Base-by-base conservation (phyloP, 176 grass and related monocot genomes). In the Triticum monococcum region DNA sequence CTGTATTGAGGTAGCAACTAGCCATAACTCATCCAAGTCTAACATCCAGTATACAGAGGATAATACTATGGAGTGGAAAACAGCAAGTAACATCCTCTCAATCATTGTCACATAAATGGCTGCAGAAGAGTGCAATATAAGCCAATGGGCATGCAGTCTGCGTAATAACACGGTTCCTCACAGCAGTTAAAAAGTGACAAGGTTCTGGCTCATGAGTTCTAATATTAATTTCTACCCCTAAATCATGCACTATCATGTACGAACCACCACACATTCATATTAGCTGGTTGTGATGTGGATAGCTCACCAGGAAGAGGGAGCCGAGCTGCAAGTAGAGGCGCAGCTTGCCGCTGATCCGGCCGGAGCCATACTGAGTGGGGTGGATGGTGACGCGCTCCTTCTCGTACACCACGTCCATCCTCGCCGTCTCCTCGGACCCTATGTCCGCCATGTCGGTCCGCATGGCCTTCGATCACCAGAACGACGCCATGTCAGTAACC, bases 321-420 rank as follows among this genome's bases (percentile, higher is more conserved):
- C 90, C 86, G 25, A 94, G 84, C 62, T 99, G 90, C 89, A 96
- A 80, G 74, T 91, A 82, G 77, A 99, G 88, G 26, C 84, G 88
- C 35, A 99, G 75, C 45, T 91, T 88, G 28, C 97, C 97, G 36
- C 88, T 94, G 80, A 99, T 99, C 84, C 97, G 80, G 25, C 88
- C 87, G 3, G 92, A 84, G 78, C 90, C 94, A 60, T 96, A 92
- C 83, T 96, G 97, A 8, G 89, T 88, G 1, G 92, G 94, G 70
- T 94, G 97, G 80, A 99, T 99, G 5, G 97, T 94, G 71, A 99
- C 97, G 43, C 93, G 91, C 75, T 96, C 90, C 90, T 96, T 94
- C 88, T 84, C 87, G 57, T 92, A 99, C 9, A 99, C 45, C 23
- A 99, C 87, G 13, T 99, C 92, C 60, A 91, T 79, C 68, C 87